Base-by-base conservation (phyloP, 176 grass and related monocot genomes). In the Metroxylon sagu region DNA sequence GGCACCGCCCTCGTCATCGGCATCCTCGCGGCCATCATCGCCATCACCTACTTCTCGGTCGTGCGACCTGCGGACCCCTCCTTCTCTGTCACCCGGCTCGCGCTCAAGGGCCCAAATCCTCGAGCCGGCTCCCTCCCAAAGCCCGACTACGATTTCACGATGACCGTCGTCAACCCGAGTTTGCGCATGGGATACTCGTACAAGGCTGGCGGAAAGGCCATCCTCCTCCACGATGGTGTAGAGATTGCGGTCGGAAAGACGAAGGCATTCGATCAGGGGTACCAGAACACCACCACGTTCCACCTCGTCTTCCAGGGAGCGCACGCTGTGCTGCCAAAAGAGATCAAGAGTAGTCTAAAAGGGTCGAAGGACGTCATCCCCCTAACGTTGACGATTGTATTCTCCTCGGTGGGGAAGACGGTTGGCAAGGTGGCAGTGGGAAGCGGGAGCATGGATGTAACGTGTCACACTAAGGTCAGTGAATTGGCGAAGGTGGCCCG, bases 151-250 rank as follows among this genome's bases (percentile, higher is more conserved):
- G 76, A 88, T 52, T 19, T 91, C 28, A 80, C 75, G 49, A 17
- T 91, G 64, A 81, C 57, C 17, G 78, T 77, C 21, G 19, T 49
- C 26, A 97, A 97, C 65, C 92, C 92, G 0, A 97, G 85, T 57
- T 67, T 59, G 57, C 50, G 75, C 56, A 73, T 80, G 16, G 82
- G 75, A 28, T 85, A 84, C 50, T 76, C 61, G 56, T 97, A 88
- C 62, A 43, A 54, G 55, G 49, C 19, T 27, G 74, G 64, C 52
- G 87, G 73, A 12, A 39, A 16, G 23, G 84, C 73, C 19, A 15
- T 17, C 65, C 62, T 91, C 52, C 2, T 29, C 50, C 60, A 80
- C 72, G 8, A 7, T 0, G 75, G 65, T 4, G 17, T 53, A 10
- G 21, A 71, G 8, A 31, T 89, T 2, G 85, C 75, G 1, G 58